Conservation (phyloP, 148 eudicot species). For the Vaccinium corymbosum region DNA sequence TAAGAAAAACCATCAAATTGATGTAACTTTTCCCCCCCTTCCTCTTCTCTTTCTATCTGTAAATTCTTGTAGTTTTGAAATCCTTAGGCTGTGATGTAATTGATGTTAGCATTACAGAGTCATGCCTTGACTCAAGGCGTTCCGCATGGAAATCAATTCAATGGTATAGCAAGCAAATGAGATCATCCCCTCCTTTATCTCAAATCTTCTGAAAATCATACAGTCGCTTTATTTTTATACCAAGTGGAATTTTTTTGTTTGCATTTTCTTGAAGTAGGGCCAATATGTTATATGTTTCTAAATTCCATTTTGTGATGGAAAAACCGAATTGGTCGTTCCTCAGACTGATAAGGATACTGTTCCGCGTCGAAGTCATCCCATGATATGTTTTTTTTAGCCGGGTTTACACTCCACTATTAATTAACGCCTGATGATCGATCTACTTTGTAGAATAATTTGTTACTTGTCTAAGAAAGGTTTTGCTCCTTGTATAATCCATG, state of each 20-base stretch:
- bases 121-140: background rate
- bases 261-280: background rate
- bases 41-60: background rate
- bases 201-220: background rate
- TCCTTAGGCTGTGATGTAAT: background rate
- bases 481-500: background rate
- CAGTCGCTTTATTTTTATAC: background rate
- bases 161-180: background rate
- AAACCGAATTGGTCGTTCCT: background rate
- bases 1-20: slow-evolving; percentile 3
- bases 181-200: background rate
- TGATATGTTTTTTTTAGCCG: too few species aligned
- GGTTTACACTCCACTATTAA: background rate
- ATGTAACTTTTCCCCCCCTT: background rate
- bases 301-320: background rate
- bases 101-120: background rate
- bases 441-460: background rate
- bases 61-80: background rate
- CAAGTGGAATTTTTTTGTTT: background rate
- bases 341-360: background rate
- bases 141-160: slow-evolving; percentile 4
- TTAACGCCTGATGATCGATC: background rate
- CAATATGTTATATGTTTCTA: background rate
- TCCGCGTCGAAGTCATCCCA: background rate
- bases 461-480: background rate